Evolutionary conservation across 306 rosid genomes (phyloP).

Genomic region (Gastrolobium villosum): DNA sequence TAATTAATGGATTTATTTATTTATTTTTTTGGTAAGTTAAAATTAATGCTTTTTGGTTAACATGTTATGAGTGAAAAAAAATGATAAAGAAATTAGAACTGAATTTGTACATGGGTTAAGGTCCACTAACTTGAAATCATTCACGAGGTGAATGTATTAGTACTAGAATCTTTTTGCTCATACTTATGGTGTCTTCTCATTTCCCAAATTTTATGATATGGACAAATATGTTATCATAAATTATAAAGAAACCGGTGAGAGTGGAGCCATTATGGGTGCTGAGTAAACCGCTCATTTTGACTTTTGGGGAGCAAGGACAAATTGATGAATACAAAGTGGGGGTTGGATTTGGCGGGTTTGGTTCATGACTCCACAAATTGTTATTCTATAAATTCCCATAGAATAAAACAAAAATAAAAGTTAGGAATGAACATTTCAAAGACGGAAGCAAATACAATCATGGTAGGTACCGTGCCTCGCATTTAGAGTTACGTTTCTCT

Average conservation of each 20-base stretch:
- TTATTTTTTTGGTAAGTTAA: neutral
- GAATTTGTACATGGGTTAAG: slow-evolving; percentile 24
- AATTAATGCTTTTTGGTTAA: slow-evolving; percentile 11
- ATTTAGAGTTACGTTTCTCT: slow-evolving; percentile 34
- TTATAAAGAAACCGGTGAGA: slow-evolving; percentile 44
- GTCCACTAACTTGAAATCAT: slow-evolving; percentile 30
- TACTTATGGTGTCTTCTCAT: slow-evolving; percentile 15
- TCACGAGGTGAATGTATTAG: slow-evolving; percentile 38
- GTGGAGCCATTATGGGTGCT: slow-evolving; percentile 40
- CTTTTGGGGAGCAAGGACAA: slow-evolving; percentile 38
- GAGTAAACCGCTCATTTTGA: slow-evolving; percentile 48
- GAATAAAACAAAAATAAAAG: neutral
- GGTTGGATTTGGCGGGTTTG: slow-evolving; percentile 36
- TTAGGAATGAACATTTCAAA: slow-evolving; percentile 6
- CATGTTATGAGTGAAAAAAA: slow-evolving; percentile 7
- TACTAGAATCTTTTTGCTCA: neutral
- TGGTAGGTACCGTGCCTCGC: slow-evolving; percentile 6
- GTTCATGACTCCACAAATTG: slow-evolving; percentile 47
- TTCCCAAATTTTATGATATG: slow-evolving; percentile 15
- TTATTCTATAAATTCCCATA: slow-evolving; percentile 1
- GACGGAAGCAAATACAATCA: slow-evolving; percentile 12
- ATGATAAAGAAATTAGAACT: neutral
- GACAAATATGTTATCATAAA: slow-evolving; percentile 36
- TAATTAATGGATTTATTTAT: slow-evolving; percentile 2
- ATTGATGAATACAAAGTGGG: slow-evolving; percentile 16